Percentiles rank a stretch among this genome's conserved stretches.
Evolutionary conservation across 192 early-diverging fungal species (phyloP).

Genomic region (Rhizoclosmatium globosum): DNA sequence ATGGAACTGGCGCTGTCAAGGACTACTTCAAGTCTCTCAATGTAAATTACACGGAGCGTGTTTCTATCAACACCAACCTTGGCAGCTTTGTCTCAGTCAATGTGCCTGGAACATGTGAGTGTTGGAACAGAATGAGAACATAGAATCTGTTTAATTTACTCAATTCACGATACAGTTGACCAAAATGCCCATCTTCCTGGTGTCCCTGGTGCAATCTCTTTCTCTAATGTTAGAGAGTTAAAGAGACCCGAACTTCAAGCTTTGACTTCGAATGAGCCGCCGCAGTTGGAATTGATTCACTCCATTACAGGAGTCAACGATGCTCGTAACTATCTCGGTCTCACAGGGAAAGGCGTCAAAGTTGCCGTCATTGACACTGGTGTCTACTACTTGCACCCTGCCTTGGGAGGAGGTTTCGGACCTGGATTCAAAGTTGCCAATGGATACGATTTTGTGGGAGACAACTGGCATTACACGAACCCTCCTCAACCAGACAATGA

Average conservation of each 20-base stretch:
- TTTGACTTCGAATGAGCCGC: too few relatives aligned
- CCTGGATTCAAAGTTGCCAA: slow-evolving; percentile 45
- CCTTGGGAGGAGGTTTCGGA: slow-evolving; percentile 57
- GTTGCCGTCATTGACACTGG: slow-evolving; percentile 62
- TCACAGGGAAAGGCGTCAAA: slow-evolving; percentile 58
- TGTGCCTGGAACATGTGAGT: not conserved
- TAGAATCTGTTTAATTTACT: too few relatives aligned
- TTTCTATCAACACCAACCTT: not conserved
- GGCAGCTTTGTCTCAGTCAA: slow-evolving; percentile 2
- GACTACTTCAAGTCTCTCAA: not conserved
- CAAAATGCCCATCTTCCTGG: not conserved
- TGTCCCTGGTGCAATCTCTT: not conserved
- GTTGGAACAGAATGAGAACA: not conserved
- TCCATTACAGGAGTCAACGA: slow-evolving; percentile 42
- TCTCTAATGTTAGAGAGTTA: too few relatives aligned
- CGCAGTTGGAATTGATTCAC: not conserved
- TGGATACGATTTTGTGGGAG: slow-evolving; percentile 57
- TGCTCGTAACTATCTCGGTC: slow-evolving; percentile 36
- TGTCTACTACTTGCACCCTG: slow-evolving; percentile 62
- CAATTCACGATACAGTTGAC: not conserved
- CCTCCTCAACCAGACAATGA: slow-evolving; percentile 41
- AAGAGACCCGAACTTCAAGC: too few relatives aligned
- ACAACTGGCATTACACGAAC: slow-evolving; percentile 26
- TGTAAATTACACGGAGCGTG: not conserved
- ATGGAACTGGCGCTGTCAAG: not conserved